Evolutionary conservation across 192 early-diverging fungal species (phyloP), one percentile per base, ranked within the genome.

Genomic region (Podila minutissima): DNA sequence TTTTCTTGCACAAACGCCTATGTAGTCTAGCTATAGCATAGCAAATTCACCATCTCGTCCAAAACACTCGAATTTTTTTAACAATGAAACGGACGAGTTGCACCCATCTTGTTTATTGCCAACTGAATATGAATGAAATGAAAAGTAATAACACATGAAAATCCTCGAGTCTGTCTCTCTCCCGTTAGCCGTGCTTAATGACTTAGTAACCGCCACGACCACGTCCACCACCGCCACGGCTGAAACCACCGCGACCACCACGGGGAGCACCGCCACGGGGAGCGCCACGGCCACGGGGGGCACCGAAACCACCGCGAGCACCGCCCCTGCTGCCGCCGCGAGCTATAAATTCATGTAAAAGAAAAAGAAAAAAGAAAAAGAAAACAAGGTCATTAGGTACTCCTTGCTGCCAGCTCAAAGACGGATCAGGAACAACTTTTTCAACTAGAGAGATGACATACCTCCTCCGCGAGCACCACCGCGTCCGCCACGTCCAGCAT

Each of bases 401-500:
- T 55, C 49, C 24, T 20, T 69, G 71, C 22, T 37, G 31, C n/a
- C 0, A 46, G 13, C 15, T 46, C 12, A 46, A 17, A 15, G 41
- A 46, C 11, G 41, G 15, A 46, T 46, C 5, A 72, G 13, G 62
- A 50, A 38, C 13, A 24, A 41, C 38, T 15, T 15, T 8, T 12
- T 46, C 11, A 46, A 4, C 41, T 46, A 46, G 15, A 46, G 15
- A 46, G 41, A 46, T 15, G 57, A 72, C 58, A 73, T 66, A 63
- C 83, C 78, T 33, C 87, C 87, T 51, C 88, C 89, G 28, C 89
- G 83, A 41, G 85, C 83, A 50, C 82, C 89, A 85, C 91, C 75
- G 63, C 87, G 68, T 87, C 89, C 87, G 69, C 85, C 78, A 82
- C 91, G 87, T 84, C 90, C 77, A 59, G 89, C 86, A 74, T 83